Evolutionary conservation across 176 grass and related monocot genomes (phyloP).

Genomic region (Saccharum spontaneum): DNA sequence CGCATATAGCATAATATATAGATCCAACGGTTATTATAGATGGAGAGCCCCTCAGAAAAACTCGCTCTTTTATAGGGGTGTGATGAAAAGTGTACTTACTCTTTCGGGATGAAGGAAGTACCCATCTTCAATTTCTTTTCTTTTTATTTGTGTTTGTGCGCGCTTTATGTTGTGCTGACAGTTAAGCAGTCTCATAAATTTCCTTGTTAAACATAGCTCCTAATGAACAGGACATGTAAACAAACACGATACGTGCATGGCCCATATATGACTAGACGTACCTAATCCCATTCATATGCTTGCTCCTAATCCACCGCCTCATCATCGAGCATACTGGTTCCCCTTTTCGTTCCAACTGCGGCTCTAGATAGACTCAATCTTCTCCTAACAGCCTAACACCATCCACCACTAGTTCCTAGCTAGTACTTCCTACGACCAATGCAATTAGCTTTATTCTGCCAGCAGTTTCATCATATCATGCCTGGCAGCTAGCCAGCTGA

Average conservation of each 20-base stretch:
- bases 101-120: too few species aligned
- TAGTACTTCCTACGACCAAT: not conserved
- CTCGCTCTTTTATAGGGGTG: too few species aligned
- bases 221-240: constrained; percentile 32
- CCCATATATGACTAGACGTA: not conserved
- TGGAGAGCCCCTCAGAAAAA: too few species aligned
- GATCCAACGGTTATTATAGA: too few species aligned
- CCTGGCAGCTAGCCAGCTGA: not conserved
- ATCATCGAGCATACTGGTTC: not conserved
- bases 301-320: not conserved
- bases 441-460: not conserved
- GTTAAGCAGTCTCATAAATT: constrained; percentile 11
- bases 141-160: not conserved
- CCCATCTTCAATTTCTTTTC: not conserved
- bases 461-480: not conserved
- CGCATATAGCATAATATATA: too few species aligned
- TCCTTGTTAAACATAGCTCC: not conserved
- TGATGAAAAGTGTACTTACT: too few species aligned
- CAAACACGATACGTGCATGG: not conserved
- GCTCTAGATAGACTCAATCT: not conserved
- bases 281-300: not conserved
- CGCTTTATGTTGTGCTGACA: not conserved
- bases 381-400: not conserved
- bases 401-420: too few species aligned
- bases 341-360: not conserved